Percentiles rank a stretch among this genome's conserved stretches.
Conservation (phyloP, 306 rosid species). For the Medicago truncatula region MtrunA17r5.0-ANR NC_053047.1:28069501-28070000, state of each 20-base stretch:
- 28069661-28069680: conserved; percentile 65
- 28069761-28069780: conserved; percentile 92
- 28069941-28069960: neutral
- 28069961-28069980: too few species aligned
- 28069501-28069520: conserved; percentile 82
- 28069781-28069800: conserved; percentile 71
- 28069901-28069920: neutral
- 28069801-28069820: conserved; percentile 76
- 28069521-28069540: conserved; percentile 90
- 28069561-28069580: conserved; percentile 59
- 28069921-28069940: neutral
- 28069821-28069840: conserved; percentile 72
- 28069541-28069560: conserved; percentile 89
- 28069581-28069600: conserved; percentile 11
- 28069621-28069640: neutral
- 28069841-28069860: conserved; percentile 89
- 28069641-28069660: conserved; percentile 55
- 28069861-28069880: conserved; percentile 71
- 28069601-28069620: neutral
- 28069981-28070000: too few species aligned
- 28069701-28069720: conserved; percentile 96
- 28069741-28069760: conserved; percentile 94
- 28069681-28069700: conserved; percentile 87
- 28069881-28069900: conserved; percentile 5
- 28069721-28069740: conserved; percentile 92